These are phyloP conservation scores for Henckelia pumila DNA, from an alignment of 257 asterid genomes.

Conservation along the genomic window DNA sequence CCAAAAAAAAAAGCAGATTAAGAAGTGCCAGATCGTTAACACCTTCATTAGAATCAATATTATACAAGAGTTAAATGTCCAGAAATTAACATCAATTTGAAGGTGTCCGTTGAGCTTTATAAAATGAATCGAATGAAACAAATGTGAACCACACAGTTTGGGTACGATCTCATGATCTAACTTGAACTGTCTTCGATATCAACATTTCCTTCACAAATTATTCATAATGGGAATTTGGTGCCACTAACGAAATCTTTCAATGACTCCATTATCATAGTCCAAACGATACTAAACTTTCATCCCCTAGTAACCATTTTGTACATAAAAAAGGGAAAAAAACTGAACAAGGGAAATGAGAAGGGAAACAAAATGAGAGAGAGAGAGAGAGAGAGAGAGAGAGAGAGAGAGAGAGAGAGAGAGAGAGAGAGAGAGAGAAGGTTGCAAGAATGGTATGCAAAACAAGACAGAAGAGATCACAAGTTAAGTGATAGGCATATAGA, in stretches of 20 bases:
- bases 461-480: slow-evolving; percentile 4
- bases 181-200: not conserved
- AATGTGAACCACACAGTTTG: no score
- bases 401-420: no score
- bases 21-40: not conserved
- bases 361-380: no score
- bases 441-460: slow-evolving; percentile 5
- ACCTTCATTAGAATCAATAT: not conserved
- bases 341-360: not conserved
- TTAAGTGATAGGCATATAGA: not conserved
- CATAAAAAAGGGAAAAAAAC: not conserved
- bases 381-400: no score
- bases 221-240: no score
- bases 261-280: not conserved
- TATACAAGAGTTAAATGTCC: not conserved
- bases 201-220: not conserved
- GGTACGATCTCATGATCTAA: not conserved
- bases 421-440: no score
- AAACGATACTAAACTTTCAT: not conserved
- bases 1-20: slow-evolving; percentile 2
- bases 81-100: not conserved
- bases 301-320: not conserved
- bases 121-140: not conserved
- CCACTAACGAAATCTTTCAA: no score
- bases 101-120: not conserved